Percentiles rank a stretch among this genome's conserved stretches.
phyloP scores from a whole-genome alignment of 495 filamentous ascomycete species.

The Clohesyomyces aquaticus region DNA sequence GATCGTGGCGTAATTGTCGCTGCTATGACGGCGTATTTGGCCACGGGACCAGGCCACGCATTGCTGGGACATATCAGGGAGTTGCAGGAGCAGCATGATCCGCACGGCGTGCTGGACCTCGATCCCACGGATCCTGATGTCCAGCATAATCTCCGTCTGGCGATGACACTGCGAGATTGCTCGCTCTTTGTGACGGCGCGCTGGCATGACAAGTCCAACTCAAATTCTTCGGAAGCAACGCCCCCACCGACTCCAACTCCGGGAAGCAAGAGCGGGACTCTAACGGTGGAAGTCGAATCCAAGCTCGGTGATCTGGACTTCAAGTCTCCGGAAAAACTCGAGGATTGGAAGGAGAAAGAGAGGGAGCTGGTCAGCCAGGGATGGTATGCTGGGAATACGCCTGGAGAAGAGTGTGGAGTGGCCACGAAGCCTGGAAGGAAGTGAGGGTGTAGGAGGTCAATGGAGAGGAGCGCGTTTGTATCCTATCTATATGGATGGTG shows the following conservation, averaged over 20 bases:
- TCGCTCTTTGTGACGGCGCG: constrained; percentile 71
- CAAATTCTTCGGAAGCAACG: no score
- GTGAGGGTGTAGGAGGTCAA: no score
- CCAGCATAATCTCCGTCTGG: constrained; percentile 46
- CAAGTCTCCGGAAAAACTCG: constrained; percentile 73
- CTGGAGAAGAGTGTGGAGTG: not conserved
- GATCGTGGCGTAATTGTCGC: constrained; percentile 2
- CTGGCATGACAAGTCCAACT: no score
- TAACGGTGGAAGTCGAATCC: constrained; percentile 59
- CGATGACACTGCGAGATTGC: constrained; percentile 91
- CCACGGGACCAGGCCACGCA: constrained; percentile 24
- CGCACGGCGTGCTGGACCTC: constrained; percentile 48
- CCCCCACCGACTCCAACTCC: no score
- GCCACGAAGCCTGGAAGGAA: not conserved
- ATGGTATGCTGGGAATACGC: constrained; percentile 15
- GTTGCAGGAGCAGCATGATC: constrained; percentile 57
- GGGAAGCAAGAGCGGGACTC: constrained; percentile 22
- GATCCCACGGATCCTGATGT: constrained; percentile 35
- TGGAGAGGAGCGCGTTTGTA: no score
- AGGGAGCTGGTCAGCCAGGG: constrained; percentile 26
- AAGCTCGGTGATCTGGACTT: constrained; percentile 85
- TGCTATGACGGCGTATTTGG: constrained; percentile 15
- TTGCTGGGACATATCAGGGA: constrained; percentile 51
- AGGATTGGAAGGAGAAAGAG: constrained; percentile 69
- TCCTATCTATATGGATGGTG: no score